phyloP scores from a whole-genome alignment of 2,329 filamentous ascomycete species.

The Ilyonectria robusta region DNA sequence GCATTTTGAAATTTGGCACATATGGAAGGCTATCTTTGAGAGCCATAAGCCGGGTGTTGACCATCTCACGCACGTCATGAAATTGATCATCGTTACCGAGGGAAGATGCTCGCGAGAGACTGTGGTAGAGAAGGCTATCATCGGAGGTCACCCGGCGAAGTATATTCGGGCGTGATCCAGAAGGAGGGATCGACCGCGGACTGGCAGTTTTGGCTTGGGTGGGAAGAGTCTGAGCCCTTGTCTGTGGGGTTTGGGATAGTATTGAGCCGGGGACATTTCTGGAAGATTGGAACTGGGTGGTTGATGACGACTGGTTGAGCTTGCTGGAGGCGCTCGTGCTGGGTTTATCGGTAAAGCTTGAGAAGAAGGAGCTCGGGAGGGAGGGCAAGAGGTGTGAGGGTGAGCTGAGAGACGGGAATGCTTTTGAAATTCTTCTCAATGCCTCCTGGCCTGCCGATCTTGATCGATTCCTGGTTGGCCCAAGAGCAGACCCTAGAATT shows the following conservation, averaged over 20 bases:
- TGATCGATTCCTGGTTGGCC: conserved; percentile 64
- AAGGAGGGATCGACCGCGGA: conserved; percentile 23
- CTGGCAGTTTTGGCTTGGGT: conserved; percentile 24
- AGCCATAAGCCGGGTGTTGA: conserved; percentile 91
- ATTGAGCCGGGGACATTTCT: conserved; percentile 15
- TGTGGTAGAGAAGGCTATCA: conserved; percentile 83
- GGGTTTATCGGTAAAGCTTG: conserved; percentile 52
- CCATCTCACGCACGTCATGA: conserved; percentile 83
- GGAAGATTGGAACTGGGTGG: conserved; percentile 18
- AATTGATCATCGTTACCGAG: conserved; percentile 88
- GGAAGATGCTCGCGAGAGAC: conserved; percentile 83
- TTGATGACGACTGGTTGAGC: conserved; percentile 23
- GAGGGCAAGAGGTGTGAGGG: conserved; percentile 56
- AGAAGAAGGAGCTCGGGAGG: conserved; percentile 58
- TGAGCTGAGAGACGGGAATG: conserved; percentile 65
- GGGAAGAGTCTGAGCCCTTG: conserved; percentile 32
- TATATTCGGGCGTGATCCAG: conserved; percentile 43
- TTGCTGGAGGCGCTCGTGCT: conserved; percentile 21
- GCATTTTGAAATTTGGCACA: conserved; percentile 81
- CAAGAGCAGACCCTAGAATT: conserved; percentile 62
- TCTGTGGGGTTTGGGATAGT: conserved; percentile 21
- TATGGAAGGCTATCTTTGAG: conserved; percentile 91
- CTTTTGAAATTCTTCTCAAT: conserved; percentile 69
- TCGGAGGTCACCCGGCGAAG: conserved; percentile 64
- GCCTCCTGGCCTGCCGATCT: conserved; percentile 71